Percentiles rank a stretch among this genome's conserved stretches.
These are phyloP conservation scores for Gnetum montanum DNA, from an alignment of 75 land plant species.

Conservation along the genomic window DNA sequence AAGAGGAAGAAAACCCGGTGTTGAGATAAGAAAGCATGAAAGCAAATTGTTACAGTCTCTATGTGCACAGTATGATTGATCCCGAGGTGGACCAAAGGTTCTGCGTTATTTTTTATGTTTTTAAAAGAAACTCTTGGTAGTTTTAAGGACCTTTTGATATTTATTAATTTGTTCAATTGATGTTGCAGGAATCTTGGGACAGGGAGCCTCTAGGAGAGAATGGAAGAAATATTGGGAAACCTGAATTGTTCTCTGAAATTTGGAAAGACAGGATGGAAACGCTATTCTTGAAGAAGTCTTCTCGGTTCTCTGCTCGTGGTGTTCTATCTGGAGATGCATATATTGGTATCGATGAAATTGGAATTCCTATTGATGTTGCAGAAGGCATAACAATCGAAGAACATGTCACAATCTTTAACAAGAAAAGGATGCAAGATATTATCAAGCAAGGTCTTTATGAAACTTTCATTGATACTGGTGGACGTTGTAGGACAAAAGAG, in stretches of 20 bases:
- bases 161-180: too few species aligned
- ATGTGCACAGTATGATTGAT: constrained; percentile 51
- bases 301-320: constrained; percentile 68
- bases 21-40: constrained; percentile 49
- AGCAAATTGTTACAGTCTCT: constrained; percentile 46
- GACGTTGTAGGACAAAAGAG: constrained; percentile 4
- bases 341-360: constrained; percentile 55
- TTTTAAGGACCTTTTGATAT: neutral
- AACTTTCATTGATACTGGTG: constrained; percentile 4
- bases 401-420: constrained; percentile 52
- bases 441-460: constrained; percentile 9
- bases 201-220: constrained; percentile 12
- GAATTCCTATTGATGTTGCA: constrained; percentile 67
- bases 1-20: constrained; percentile 40
- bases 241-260: constrained; percentile 24
- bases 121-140: neutral
- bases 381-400: constrained; percentile 67
- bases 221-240: constrained; percentile 4
- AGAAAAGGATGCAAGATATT: constrained; percentile 19
- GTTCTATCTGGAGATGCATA: constrained; percentile 88
- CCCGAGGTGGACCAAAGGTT: constrained; percentile 64
- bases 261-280: constrained; percentile 65
- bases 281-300: constrained; percentile 59
- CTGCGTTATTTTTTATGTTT: constrained; percentile 5
- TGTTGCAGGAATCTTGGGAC: constrained; percentile 8